Conservation (phyloP, 495 filamentous ascomycete species). For the Penicillium soppii region DNA sequence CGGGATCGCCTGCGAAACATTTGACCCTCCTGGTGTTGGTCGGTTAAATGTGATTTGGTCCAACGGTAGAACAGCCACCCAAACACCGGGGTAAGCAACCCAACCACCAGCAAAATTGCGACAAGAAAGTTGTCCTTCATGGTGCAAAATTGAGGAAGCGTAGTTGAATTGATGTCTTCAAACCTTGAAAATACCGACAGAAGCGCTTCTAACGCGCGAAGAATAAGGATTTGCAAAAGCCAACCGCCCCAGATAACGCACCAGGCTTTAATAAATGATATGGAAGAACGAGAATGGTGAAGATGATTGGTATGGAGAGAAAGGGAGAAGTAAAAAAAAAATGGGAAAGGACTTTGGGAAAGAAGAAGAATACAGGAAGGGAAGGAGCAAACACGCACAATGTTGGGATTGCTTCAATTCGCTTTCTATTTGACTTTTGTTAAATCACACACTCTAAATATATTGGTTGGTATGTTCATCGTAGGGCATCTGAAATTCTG, state of each 20-base stretch:
- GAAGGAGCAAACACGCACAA: background rate
- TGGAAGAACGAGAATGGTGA: background rate
- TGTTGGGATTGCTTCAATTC: background rate
- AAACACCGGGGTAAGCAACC: background rate
- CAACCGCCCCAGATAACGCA: too few relatives aligned
- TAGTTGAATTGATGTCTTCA: background rate
- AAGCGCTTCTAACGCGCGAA: too few relatives aligned
- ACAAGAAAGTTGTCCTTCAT: constrained; percentile 1
- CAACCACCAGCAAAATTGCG: background rate
- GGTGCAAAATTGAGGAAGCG: background rate
- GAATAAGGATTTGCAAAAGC: too few relatives aligned
- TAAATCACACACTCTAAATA: too few relatives aligned
- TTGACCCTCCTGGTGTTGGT: background rate
- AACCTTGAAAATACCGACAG: too few relatives aligned
- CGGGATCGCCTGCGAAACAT: background rate
- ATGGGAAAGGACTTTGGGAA: background rate
- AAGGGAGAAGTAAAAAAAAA: background rate
- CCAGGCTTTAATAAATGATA: background rate
- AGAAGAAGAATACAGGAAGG: background rate
- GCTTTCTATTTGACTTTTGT: background rate
- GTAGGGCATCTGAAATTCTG: constrained; percentile 11
- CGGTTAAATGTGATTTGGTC: background rate
- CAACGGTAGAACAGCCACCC: background rate
- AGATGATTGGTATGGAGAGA: background rate
- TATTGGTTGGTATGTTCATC: background rate